These are phyloP conservation scores for Scolecobasidium constrictum DNA, from an alignment of 2,329 filamentous ascomycete species.

Conservation along the genomic window DNA sequence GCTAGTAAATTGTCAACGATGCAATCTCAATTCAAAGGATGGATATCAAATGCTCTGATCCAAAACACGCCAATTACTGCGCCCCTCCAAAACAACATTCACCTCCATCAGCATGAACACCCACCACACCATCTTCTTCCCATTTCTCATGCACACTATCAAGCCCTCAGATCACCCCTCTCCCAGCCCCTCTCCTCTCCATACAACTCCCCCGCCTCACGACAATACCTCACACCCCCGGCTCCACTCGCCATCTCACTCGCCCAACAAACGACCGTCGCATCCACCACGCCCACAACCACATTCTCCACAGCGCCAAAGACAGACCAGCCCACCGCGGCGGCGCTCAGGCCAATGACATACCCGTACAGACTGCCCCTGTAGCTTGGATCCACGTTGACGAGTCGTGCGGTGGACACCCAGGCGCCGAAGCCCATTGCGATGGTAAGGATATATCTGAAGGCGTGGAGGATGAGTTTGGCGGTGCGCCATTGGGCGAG, in stretches of 20 bases:
- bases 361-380: conserved; percentile 89
- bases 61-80: no score
- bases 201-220: conserved; percentile 84
- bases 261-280: conserved; percentile 85
- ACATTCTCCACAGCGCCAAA: conserved; percentile 86
- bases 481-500: conserved; percentile 83
- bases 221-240: conserved; percentile 69
- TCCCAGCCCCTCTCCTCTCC: conserved; percentile 43
- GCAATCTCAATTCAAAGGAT: no score
- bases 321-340: conserved; percentile 89
- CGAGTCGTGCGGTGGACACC: conserved; percentile 79
- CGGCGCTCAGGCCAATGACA: conserved; percentile 82
- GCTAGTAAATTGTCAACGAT: no score
- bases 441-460: conserved; percentile 81
- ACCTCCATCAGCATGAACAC: no score
- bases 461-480: conserved; percentile 83
- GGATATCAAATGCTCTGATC: no score
- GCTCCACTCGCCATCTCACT: conserved; percentile 53
- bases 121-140: no score
- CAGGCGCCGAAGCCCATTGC: conserved; percentile 91
- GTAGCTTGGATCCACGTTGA: conserved; percentile 45
- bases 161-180: conserved; percentile 1
- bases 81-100: no score
- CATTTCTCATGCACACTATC: no score
- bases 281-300: conserved; percentile 76